Percentiles rank a stretch among this genome's conserved stretches.
These are phyloP conservation scores for Penicillium palitans DNA, from an alignment of 2,329 filamentous ascomycete species.

Conservation along the genomic window DNA sequence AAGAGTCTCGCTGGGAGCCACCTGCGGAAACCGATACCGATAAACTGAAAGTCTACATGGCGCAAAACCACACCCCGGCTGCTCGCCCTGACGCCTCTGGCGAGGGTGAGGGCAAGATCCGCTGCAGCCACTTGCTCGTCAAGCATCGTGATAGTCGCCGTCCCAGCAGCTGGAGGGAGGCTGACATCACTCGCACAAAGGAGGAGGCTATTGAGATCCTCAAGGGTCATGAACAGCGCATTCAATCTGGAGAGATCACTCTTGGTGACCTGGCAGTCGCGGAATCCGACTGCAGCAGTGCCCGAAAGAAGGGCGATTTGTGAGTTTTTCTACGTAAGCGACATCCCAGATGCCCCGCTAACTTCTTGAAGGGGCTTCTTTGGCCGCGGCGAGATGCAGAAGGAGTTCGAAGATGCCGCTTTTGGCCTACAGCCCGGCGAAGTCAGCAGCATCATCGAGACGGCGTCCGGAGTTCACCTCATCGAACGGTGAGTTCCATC, in stretches of 20 bases:
- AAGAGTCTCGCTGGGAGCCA: conserved; percentile 93
- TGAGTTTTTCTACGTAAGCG: conserved; percentile 43
- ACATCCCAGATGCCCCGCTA: background rate
- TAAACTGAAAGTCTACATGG: conserved; percentile 93
- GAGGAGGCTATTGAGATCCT: conserved; percentile 82
- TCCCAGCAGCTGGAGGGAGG: conserved; percentile 90
- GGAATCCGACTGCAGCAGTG: conserved; percentile 95
- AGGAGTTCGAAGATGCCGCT: conserved; percentile 94
- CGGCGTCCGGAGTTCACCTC: conserved; percentile 89
- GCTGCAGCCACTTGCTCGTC: conserved; percentile 86
- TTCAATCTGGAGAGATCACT: conserved; percentile 66
- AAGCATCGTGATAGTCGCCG: conserved; percentile 89
- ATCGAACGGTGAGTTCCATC: conserved; percentile 76
- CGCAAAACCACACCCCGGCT: conserved; percentile 68
- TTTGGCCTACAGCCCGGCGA: conserved; percentile 86
- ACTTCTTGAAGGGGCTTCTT: conserved; percentile 70
- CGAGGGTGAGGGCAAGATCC: conserved; percentile 76
- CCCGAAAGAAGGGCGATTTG: conserved; percentile 88
- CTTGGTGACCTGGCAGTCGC: conserved; percentile 82
- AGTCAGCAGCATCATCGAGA: conserved; percentile 84
- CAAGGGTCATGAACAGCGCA: conserved; percentile 70
- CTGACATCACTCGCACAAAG: conserved; percentile 82
- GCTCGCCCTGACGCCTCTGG: conserved; percentile 32
- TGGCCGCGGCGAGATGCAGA: conserved; percentile 93
- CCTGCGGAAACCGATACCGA: conserved; percentile 85